Evolutionary conservation across 768 basidiomycete genomes (phyloP).

Genomic region (Amanita jacksonii): DNA sequence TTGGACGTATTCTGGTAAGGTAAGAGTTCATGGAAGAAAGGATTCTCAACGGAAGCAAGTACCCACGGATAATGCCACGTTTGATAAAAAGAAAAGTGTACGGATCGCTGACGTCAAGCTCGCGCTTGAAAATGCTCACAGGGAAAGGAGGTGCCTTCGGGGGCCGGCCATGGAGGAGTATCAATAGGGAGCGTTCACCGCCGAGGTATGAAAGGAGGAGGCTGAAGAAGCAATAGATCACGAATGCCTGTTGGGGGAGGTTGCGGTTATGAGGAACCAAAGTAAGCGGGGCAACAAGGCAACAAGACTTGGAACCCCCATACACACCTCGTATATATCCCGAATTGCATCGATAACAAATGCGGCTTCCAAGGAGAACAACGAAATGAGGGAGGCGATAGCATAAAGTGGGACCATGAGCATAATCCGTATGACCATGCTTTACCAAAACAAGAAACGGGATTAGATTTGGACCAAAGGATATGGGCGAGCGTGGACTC

Average conservation of each 20-base stretch:
- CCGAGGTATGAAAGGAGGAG: conserved; percentile 80
- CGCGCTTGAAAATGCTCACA: conserved; percentile 67
- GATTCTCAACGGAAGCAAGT: no score
- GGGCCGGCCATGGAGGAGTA: conserved; percentile 82
- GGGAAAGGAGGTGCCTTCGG: conserved; percentile 88
- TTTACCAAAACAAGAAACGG: conserved; percentile 16
- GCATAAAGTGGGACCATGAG: conserved; percentile 94
- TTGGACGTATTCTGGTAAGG: conserved; percentile 82
- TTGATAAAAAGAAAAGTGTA: conserved; percentile 91
- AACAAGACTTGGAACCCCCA: background rate
- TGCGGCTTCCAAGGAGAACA: conserved; percentile 90
- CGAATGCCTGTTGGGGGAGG: conserved; percentile 61
- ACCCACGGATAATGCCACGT: conserved; percentile 84
- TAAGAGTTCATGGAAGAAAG: background rate
- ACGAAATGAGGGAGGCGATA: conserved; percentile 81
- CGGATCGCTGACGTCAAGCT: conserved; percentile 92
- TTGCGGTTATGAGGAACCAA: background rate
- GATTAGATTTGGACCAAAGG: background rate
- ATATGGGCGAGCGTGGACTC: background rate
- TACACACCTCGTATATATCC: conserved; percentile 88
- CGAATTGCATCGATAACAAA: conserved; percentile 94
- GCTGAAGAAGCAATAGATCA: conserved; percentile 89
- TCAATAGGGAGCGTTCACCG: conserved; percentile 88
- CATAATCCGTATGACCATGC: conserved; percentile 94
- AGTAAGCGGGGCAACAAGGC: background rate